phyloP scores from a whole-genome alignment of 1,284 basidiomycete species.

The Boletus hoseneyae region DNA sequence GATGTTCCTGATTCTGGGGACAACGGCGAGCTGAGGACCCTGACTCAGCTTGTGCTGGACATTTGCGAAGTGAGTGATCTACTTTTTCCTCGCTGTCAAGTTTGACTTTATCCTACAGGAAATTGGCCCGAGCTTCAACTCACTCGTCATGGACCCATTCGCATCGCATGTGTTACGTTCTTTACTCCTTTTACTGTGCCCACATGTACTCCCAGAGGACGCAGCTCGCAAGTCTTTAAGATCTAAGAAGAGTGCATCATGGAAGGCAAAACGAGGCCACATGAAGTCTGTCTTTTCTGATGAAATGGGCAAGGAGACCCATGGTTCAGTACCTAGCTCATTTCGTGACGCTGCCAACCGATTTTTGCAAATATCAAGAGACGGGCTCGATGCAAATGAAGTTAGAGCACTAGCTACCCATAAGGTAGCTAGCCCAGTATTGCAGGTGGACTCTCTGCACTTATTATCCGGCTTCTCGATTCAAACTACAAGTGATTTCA shows the following conservation, averaged over 20 bases:
- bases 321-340: conserved; percentile 43
- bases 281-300: conserved; percentile 69
- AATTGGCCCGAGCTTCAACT: conserved; percentile 58
- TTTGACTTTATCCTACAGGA: conserved; percentile 47
- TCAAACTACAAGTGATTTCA: conserved; percentile 30
- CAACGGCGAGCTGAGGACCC: conserved; percentile 67
- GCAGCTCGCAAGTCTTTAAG: conserved; percentile 44
- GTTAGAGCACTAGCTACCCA: conserved; percentile 79
- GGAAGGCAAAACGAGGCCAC: conserved; percentile 71
- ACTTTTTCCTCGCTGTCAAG: conserved; percentile 1
- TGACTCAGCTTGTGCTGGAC: conserved; percentile 66
- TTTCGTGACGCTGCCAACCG: conserved; percentile 50
- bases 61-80: conserved; percentile 56
- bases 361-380: conserved; percentile 55
- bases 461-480: neutral
- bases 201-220: conserved; percentile 43
- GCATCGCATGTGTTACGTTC: conserved; percentile 85
- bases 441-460: conserved; percentile 56
- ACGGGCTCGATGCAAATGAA: conserved; percentile 65
- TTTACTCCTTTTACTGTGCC: conserved; percentile 71
- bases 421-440: conserved; percentile 76
- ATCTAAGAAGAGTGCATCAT: conserved; percentile 74
- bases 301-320: conserved; percentile 42
- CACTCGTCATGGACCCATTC: conserved; percentile 77
- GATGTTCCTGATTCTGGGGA: conserved; percentile 45